These are phyloP conservation scores for Claviceps sp. DNA, from an alignment of 2,329 filamentous ascomycete species.

Conservation along the genomic window DNA sequence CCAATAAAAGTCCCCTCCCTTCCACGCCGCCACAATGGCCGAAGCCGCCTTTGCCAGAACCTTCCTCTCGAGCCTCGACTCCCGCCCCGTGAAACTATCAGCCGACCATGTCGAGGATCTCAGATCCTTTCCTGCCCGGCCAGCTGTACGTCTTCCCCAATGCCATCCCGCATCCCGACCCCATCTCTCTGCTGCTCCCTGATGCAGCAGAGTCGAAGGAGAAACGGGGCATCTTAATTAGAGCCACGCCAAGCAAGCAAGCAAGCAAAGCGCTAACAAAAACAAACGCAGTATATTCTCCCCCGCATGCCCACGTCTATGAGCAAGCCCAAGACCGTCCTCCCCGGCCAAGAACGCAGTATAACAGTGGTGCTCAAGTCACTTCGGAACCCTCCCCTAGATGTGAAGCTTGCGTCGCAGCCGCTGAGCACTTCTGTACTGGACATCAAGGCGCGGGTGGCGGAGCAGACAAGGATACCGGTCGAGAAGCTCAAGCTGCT, in stretches of 20 bases:
- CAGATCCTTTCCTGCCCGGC: constrained; percentile 59
- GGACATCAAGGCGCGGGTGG: constrained; percentile 62
- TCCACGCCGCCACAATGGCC: constrained; percentile 41
- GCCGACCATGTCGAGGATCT: constrained; percentile 84
- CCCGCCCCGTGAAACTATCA: constrained; percentile 67
- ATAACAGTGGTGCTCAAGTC: constrained; percentile 56
- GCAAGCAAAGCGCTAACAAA: neutral
- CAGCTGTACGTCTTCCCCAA: constrained; percentile 44
- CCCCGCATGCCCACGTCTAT: constrained; percentile 51
- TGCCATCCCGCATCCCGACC: too few species aligned
- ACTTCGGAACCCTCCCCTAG: constrained; percentile 59
- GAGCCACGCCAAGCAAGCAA: neutral
- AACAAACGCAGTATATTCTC: constrained; percentile 48
- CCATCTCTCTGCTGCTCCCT: neutral
- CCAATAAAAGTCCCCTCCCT: neutral
- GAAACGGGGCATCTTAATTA: neutral
- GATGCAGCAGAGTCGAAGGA: too few species aligned
- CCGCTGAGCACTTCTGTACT: constrained; percentile 60
- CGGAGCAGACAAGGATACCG: constrained; percentile 46
- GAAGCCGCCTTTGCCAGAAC: constrained; percentile 74
- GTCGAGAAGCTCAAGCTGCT: constrained; percentile 77
- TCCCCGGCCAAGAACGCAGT: constrained; percentile 39
- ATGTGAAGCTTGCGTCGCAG: constrained; percentile 50
- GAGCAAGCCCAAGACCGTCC: constrained; percentile 32
- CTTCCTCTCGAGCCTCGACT: constrained; percentile 70